Base-by-base conservation (phyloP, 805 yeast species). In the Tetrapisispora taiwanensis region DNA sequence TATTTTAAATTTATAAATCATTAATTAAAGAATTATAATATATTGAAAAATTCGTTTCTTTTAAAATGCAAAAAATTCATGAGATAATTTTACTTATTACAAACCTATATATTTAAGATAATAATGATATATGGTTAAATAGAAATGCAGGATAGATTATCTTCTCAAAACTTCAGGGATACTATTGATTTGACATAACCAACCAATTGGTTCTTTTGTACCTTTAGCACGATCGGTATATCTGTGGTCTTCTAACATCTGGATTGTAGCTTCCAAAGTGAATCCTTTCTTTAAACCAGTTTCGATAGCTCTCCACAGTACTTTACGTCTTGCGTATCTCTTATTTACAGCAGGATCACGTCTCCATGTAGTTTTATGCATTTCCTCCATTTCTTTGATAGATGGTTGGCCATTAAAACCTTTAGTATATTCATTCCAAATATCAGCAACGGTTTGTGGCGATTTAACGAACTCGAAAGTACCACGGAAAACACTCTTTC, bases 371-470 rank as follows among this genome's bases (percentile, higher is more conserved):
- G 78, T 69, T 41, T 71, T 72, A 49, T 68, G 76, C 47, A 71
- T 67, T 9, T 53, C 45, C 52, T 76, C 80, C 59, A 76, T 59
- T 8, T 69, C 60, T 46, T 68, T 69, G 31, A 76, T 66, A 3
- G 80, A 73, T 0, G 78, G 79, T 50, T 74, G 76, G 3, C 69
- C 74, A 43, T 71, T 66, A 7, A 71, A 48, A 0, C 81, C 80
- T 42, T 70, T 67, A 6, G 73, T 69, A 47, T 75, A 76, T 55
- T 76, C 81, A 49, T 69, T 66, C 81, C 81, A 76, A 18, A 76
- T 71, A 47, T 75, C 80, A 33, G 63, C 54, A 1, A 74, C 74
- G 1, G 73, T 57, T 18, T 64, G 66, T 12, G 73, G 73, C 0
- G 72, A 70, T 47, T 66, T 67, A 30, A 67, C 54, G 49, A 69